Evolutionary conservation across 306 rosid species (phyloP).

Genomic region (Lagenaria siceraria): DNA sequence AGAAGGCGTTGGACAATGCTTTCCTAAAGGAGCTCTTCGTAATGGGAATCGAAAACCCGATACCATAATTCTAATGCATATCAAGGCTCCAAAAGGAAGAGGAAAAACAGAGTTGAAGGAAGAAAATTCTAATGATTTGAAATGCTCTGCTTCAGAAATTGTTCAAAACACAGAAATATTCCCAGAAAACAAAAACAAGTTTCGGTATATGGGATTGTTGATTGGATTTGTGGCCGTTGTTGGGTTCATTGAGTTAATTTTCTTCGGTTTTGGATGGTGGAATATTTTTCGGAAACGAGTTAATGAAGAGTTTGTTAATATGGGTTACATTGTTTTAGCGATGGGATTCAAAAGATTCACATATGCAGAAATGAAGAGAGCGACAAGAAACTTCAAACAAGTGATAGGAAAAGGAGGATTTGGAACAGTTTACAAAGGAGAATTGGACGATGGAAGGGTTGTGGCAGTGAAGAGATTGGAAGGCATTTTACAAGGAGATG

Average conservation of each 20-base stretch:
- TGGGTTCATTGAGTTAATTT: conserved; percentile 14
- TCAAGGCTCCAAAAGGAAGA: not conserved
- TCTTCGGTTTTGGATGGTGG: conserved; percentile 24
- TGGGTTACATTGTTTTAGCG: conserved; percentile 25
- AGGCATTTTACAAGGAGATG: conserved; percentile 27
- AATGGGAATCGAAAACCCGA: conserved; percentile 13
- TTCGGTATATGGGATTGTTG: not conserved
- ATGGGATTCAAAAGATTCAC: conserved; percentile 24
- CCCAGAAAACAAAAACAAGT: not conserved
- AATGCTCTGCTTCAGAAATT: not conserved
- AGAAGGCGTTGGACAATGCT: conserved; percentile 19
- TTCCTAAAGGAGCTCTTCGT: conserved; percentile 12
- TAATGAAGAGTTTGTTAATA: conserved; percentile 11
- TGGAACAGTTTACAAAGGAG: conserved; percentile 23
- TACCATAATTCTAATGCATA: conserved; percentile 5
- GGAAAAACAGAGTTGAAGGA: not conserved
- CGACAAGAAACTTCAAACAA: conserved; percentile 16
- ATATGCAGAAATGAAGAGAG: conserved; percentile 17
- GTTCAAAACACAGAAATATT: not conserved
- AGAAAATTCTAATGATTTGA: conserved; percentile 1
- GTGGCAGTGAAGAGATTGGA: conserved; percentile 33
- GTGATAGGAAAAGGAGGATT: conserved; percentile 25
- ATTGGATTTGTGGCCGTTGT: not conserved
- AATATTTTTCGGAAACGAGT: conserved; percentile 7
- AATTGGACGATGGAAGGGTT: conserved; percentile 18